These are phyloP conservation scores for Cenchrus purpureus DNA, from an alignment of 176 grass and related monocot species.

Conservation along the genomic window DNA sequence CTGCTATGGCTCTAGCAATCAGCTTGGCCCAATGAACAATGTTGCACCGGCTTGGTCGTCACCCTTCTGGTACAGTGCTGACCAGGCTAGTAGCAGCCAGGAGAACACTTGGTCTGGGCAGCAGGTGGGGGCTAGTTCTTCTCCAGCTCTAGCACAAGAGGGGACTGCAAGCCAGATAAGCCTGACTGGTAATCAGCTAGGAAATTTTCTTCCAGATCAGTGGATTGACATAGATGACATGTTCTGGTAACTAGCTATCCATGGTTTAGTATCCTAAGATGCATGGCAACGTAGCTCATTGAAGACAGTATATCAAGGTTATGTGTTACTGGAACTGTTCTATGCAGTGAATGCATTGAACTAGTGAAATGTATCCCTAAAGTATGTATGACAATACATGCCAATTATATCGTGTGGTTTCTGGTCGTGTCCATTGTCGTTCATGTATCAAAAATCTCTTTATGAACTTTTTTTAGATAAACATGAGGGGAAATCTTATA, in stretches of 20 bases:
- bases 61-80: neutral
- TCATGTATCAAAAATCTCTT: no score
- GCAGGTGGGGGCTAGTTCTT: neutral
- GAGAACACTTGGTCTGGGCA: neutral
- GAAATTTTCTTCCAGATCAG: neutral
- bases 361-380: no score
- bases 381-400: no score
- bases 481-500: no score
- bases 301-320: no score
- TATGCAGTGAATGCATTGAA: no score
- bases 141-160: neutral
- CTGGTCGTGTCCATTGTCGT: no score
- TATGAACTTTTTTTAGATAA: no score
- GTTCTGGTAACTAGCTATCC: neutral
- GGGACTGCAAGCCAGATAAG: neutral
- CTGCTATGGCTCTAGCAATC: neutral
- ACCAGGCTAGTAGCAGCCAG: neutral
- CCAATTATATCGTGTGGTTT: no score
- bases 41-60: neutral
- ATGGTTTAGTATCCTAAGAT: no score
- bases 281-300: no score
- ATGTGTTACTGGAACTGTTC: no score
- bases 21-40: neutral
- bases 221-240: neutral
- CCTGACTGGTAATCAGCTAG: neutral